phyloP scores from a whole-genome alignment of 768 basidiomycete genomes.

The Cystofilobasidium bisporidii region DNA sequence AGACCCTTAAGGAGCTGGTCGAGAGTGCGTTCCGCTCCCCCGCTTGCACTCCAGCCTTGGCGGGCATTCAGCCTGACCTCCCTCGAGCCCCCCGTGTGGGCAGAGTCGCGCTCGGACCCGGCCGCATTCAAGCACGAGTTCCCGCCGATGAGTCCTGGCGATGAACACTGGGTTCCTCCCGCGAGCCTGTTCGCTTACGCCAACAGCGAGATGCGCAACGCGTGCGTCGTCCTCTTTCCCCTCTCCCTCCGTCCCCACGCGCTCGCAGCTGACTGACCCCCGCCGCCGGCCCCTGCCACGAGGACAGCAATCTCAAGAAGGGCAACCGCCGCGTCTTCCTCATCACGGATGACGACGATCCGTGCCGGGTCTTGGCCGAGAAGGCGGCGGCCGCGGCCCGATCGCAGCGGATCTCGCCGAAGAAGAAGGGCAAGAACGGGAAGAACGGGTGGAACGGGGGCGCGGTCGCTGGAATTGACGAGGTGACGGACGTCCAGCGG shows the following conservation, averaged over 20 bases:
- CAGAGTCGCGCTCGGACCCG: constrained; percentile 8
- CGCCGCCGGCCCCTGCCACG: not conserved
- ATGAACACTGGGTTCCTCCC: not conserved
- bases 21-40: constrained; percentile 44
- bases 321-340: constrained; percentile 78
- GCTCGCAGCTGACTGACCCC: not conserved
- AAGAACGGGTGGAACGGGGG: constrained; percentile 16
- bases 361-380: constrained; percentile 33
- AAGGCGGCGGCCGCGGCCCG: not conserved
- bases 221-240: constrained; percentile 46
- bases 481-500: constrained; percentile 30
- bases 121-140: not conserved
- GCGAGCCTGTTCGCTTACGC: constrained; percentile 72
- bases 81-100: not conserved
- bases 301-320: constrained; percentile 9
- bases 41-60: not conserved
- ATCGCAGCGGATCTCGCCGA: not conserved
- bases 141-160: not conserved
- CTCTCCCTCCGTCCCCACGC: not conserved
- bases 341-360: constrained; percentile 82
- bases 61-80: not conserved
- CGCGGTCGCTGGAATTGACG: constrained; percentile 16
- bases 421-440: not conserved
- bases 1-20: constrained; percentile 64
- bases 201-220: constrained; percentile 78